These are phyloP conservation scores for Globisporangium paroecandrum DNA, from an alignment of 352 stramenopile species.

Conservation along the genomic window DNA sequence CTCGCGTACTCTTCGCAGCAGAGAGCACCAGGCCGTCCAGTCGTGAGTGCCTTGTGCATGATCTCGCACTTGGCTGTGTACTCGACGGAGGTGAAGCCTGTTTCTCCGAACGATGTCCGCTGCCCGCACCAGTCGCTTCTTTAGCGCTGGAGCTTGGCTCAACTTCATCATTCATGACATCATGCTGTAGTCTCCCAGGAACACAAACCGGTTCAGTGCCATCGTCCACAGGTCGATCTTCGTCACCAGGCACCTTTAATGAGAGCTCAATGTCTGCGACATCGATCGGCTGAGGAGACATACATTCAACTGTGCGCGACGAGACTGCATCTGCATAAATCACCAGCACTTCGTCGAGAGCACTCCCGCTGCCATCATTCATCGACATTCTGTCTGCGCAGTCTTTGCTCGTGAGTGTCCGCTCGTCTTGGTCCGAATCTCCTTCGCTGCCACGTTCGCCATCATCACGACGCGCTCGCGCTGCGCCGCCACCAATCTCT, in stretches of 20 bases:
- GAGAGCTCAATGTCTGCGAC: neutral
- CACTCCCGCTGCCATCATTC: too few species aligned
- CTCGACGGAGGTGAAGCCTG: neutral
- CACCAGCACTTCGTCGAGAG: neutral
- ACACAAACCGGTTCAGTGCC: neutral
- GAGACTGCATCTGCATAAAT: neutral
- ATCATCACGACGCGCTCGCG: neutral
- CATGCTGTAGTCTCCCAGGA: neutral
- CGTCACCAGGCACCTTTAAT: neutral
- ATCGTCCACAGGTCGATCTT: neutral
- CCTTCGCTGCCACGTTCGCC: neutral
- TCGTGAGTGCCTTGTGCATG: neutral
- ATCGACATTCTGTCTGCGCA: neutral
- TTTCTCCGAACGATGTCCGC: neutral
- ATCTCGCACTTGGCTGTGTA: neutral
- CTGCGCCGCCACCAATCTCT: neutral
- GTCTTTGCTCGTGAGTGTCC: neutral
- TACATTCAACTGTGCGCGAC: neutral
- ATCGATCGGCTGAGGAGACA: neutral
- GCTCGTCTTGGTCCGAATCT: neutral
- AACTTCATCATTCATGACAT: neutral
- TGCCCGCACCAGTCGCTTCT: neutral
- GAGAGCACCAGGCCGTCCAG: neutral
- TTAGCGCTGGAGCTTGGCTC: neutral
- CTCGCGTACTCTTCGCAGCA: neutral